These are phyloP conservation scores for Deuterostichococcus epilithicus DNA, from an alignment of 139 green algal genomes.

Conservation along the genomic window DNA sequence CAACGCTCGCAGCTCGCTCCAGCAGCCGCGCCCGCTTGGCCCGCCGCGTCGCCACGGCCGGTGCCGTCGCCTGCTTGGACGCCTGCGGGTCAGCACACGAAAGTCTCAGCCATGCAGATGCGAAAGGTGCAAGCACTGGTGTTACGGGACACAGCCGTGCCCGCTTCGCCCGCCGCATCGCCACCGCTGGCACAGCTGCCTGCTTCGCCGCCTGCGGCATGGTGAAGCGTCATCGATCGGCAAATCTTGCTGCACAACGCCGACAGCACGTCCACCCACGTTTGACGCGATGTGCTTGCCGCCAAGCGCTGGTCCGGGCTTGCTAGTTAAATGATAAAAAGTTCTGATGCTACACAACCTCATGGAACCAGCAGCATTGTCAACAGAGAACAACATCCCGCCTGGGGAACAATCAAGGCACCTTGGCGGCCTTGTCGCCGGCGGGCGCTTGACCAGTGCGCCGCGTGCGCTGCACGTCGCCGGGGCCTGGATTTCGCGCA, in stretches of 20 bases:
- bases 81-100: not conserved
- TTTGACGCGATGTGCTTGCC: too few species aligned
- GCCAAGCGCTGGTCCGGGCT: too few species aligned
- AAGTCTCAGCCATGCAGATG: not conserved
- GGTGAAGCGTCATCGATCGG: too few species aligned
- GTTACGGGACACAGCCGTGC: too few species aligned
- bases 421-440: not conserved
- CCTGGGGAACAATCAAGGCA: too few species aligned
- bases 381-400: not conserved
- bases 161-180: not conserved
- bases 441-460: not conserved
- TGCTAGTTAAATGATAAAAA: too few species aligned
- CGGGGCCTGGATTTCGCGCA: slow-evolving; percentile 13
- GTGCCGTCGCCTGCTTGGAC: not conserved
- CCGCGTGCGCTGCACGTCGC: not conserved
- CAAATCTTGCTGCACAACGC: too few species aligned
- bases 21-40: not conserved
- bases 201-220: not conserved
- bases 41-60: not conserved
- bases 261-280: too few species aligned
- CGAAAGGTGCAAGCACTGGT: not conserved
- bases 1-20: not conserved
- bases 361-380: not conserved
- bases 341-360: not conserved
- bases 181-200: not conserved